These are phyloP conservation scores for Arabidopsis lyrata DNA, from an alignment of 441 rosid species.

Conservation along the genomic window DNA sequence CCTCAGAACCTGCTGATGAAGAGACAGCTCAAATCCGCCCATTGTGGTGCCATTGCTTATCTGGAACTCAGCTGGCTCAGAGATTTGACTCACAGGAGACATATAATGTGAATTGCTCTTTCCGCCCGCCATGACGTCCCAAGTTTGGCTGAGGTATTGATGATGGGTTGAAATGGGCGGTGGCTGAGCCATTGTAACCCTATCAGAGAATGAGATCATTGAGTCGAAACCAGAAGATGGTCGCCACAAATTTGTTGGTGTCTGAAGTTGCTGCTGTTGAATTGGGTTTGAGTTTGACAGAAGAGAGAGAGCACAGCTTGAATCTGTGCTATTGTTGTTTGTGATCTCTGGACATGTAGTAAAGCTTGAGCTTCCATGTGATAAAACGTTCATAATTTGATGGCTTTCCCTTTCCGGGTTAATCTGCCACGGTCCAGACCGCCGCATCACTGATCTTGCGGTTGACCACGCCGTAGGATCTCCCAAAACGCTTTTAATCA, in stretches of 20 bases:
- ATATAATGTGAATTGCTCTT: slow-evolving; percentile 38
- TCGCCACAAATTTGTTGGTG: slow-evolving; percentile 46
- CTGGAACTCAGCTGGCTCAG: slow-evolving; percentile 56
- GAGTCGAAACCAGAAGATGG: slow-evolving; percentile 51
- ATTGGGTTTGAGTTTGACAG: slow-evolving; percentile 79
- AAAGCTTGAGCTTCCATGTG: slow-evolving; percentile 54
- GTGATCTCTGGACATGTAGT: slow-evolving; percentile 48
- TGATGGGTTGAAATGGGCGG: slow-evolving; percentile 46
- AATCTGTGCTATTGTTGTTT: slow-evolving; percentile 58
- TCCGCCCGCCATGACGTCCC: slow-evolving; percentile 29
- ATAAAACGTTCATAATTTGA: slow-evolving; percentile 52
- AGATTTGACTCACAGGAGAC: slow-evolving; percentile 56
- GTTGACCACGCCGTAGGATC: slow-evolving; percentile 68
- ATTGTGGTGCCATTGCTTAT: slow-evolving; percentile 40
- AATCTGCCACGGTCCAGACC: slow-evolving; percentile 53
- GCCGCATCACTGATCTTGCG: slow-evolving; percentile 48
- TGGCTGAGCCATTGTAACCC: slow-evolving; percentile 62
- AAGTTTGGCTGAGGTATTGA: slow-evolving; percentile 41
- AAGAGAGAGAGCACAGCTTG: slow-evolving; percentile 99
- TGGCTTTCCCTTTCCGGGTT: slow-evolving; percentile 53
- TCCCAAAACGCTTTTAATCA: slow-evolving; percentile 63
- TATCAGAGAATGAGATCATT: slow-evolving; percentile 34
- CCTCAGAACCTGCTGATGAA: slow-evolving; percentile 57
- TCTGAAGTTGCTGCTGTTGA: slow-evolving; percentile 37
- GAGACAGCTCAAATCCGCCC: slow-evolving; percentile 54